phyloP scores from a whole-genome alignment of 805 yeast species.

The Cyberlindnera euphorbiae region DNA sequence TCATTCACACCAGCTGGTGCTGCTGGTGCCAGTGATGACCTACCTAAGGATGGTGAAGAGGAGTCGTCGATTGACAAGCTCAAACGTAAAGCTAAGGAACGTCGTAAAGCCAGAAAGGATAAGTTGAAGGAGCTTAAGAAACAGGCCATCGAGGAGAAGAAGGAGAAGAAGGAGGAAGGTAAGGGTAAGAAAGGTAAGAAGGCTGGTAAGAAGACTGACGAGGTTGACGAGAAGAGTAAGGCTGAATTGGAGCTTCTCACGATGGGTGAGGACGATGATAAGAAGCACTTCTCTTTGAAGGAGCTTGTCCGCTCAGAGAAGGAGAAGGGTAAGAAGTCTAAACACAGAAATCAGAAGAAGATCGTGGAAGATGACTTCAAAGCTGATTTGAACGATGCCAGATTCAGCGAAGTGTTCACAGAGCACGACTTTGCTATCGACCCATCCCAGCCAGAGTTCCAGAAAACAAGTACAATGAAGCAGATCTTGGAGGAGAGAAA shows the following conservation, averaged over 20 bases:
- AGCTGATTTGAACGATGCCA: constrained; percentile 74
- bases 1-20: constrained; percentile 82
- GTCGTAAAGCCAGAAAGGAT: constrained; percentile 80
- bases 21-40: constrained; percentile 25
- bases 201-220: constrained; percentile 21
- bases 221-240: constrained; percentile 38
- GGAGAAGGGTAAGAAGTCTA: constrained; percentile 45
- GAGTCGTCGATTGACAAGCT: constrained; percentile 76
- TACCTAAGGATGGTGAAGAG: constrained; percentile 35
- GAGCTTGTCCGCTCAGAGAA: constrained; percentile 74
- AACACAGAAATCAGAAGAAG: constrained; percentile 41
- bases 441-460: constrained; percentile 87
- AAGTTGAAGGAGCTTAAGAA: constrained; percentile 59
- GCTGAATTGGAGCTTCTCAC: constrained; percentile 74
- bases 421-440: constrained; percentile 92
- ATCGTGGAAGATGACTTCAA: constrained; percentile 53
- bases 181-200: constrained; percentile 26
- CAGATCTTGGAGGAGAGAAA: constrained; percentile 72
- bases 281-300: constrained; percentile 69
- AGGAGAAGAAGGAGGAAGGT: constrained; percentile 34
- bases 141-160: constrained; percentile 46
- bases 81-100: constrained; percentile 86
- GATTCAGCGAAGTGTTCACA: constrained; percentile 81
- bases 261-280: constrained; percentile 38
- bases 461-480: constrained; percentile 83